Percentiles rank a stretch among this genome's conserved stretches.
Evolutionary conservation across 108 stramenopile species (phyloP).

Genomic region (Chaetoceros tenuissimus): DNA sequence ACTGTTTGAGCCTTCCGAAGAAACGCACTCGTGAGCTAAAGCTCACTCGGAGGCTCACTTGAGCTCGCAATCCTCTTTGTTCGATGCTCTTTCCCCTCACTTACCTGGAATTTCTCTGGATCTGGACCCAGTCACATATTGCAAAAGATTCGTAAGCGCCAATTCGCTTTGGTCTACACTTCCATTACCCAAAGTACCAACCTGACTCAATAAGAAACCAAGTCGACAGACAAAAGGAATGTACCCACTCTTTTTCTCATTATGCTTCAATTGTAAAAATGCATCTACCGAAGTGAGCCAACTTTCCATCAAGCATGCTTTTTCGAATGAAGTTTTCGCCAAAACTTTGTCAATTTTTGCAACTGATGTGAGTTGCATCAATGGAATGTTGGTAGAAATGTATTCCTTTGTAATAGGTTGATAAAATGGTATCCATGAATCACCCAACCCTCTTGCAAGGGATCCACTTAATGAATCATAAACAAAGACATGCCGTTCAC

Average conservation of each 20-base stretch:
- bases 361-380: too few species aligned
- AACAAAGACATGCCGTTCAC: slow-evolving; percentile 73
- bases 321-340: slow-evolving; percentile 36
- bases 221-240: slow-evolving; percentile 65
- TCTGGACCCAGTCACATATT: slow-evolving; percentile 63
- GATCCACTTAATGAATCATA: slow-evolving; percentile 60
- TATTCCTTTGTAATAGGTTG: too few species aligned
- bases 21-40: too few species aligned
- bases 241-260: slow-evolving; percentile 61
- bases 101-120: slow-evolving; percentile 42
- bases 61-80: too few species aligned
- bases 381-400: too few species aligned
- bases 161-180: slow-evolving; percentile 45
- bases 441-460: slow-evolving; percentile 24
- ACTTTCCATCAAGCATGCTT: slow-evolving; percentile 55
- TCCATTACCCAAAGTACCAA: too few species aligned
- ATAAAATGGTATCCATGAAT: too few species aligned
- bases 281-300: slow-evolving; percentile 76
- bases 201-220: slow-evolving; percentile 47
- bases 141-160: slow-evolving; percentile 53
- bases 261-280: slow-evolving; percentile 62
- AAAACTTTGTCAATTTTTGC: slow-evolving; percentile 30
- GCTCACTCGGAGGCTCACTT: too few species aligned
- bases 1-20: too few species aligned
- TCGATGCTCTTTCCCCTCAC: too few species aligned